Evolutionary conservation across 1,284 basidiomycete genomes (phyloP).

Genomic region (Trichosporon coremiiforme): DNA sequence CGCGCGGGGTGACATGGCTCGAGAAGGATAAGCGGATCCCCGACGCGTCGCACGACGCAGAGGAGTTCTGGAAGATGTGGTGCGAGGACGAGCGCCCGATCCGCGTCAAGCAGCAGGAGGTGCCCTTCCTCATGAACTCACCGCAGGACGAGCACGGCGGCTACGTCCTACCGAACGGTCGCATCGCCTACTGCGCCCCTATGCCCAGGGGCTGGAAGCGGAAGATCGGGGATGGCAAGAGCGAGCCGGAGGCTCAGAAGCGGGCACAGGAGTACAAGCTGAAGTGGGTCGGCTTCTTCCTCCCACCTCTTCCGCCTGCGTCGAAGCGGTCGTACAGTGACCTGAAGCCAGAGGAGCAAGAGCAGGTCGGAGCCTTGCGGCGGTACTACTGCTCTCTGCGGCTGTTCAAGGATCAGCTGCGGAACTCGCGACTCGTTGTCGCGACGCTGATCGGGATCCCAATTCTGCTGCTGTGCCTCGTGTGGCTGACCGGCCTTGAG

Average conservation of each 20-base stretch:
- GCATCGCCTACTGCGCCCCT: conserved; percentile 38
- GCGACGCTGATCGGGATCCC: conserved; percentile 69
- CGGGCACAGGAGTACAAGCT: not conserved
- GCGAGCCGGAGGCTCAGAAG: conserved; percentile 19
- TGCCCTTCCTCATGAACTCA: conserved; percentile 26
- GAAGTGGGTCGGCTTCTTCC: conserved; percentile 34
- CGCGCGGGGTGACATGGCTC: conserved; percentile 37
- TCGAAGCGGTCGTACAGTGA: conserved; percentile 41
- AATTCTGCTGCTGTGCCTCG: conserved; percentile 68
- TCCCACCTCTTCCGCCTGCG: conserved; percentile 44
- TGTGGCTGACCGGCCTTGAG: conserved; percentile 75
- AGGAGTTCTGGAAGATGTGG: conserved; percentile 53
- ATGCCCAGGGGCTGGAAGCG: conserved; percentile 22
- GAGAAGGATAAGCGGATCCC: conserved; percentile 37
- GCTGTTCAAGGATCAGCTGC: conserved; percentile 60
- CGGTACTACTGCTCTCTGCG: conserved; percentile 44
- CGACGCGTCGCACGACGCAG: conserved; percentile 37
- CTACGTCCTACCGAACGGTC: conserved; percentile 35
- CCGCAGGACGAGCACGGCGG: conserved; percentile 33
- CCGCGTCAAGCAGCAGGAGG: conserved; percentile 36
- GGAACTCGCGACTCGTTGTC: conserved; percentile 61
- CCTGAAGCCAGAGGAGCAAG: conserved; percentile 55
- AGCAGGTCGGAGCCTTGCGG: conserved; percentile 60
- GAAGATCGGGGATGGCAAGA: too few relatives aligned
- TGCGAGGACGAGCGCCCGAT: conserved; percentile 45